Evolutionary conservation across 352 stramenopile species (phyloP), one percentile per base, ranked within the genome.

Genomic region (Globisporangium rhizosaccharum): DNA sequence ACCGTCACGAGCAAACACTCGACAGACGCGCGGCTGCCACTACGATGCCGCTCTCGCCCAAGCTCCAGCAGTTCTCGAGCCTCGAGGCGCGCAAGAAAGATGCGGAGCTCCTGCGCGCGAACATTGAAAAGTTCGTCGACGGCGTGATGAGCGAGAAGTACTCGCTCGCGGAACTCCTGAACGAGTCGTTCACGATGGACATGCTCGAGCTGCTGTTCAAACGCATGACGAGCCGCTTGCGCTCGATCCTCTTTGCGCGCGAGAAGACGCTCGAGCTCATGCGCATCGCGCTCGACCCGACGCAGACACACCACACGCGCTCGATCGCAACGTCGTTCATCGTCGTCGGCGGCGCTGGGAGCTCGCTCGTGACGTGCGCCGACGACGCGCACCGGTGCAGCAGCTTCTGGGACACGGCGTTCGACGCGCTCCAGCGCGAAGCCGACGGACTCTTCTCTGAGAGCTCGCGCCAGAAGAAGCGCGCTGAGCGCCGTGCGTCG

Each of bases 121-220:
- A 84, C 63, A 90, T 93, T 50, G 83, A 93, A 73, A 76, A 74
- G 46, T 93, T 93, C 58, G 83, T 93, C 51, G 83, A 93, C 59
- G 83, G 76, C n/a, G 63, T 91, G 52, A 91, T 86, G 74, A 76
- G 75, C 54, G 71, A 82, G 25, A 53, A 75, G 57, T 87, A 82
- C 64, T 63, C 74, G 54, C 65, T 93, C 48, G 70, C 68, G 6
- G 65, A 88, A 53, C 64, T 93, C 47, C 72, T 93, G 30, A 93
- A 93, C 67, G 81, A 90, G 65, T 85, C 72, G 20, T 93, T 93
- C 65, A 76, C 79, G 59, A 80, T 86, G 58, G 80, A 93, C 37
- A 93, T 93, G 83, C 63, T 93, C 33, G 83, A 93, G 42, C 62
- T 93, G 56, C 77, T 93, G 28, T 88, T 93, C 61, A 93, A 93